Conservation (phyloP, 2,329 filamentous ascomycete genomes). For the Verticillium isaacii region DNA sequence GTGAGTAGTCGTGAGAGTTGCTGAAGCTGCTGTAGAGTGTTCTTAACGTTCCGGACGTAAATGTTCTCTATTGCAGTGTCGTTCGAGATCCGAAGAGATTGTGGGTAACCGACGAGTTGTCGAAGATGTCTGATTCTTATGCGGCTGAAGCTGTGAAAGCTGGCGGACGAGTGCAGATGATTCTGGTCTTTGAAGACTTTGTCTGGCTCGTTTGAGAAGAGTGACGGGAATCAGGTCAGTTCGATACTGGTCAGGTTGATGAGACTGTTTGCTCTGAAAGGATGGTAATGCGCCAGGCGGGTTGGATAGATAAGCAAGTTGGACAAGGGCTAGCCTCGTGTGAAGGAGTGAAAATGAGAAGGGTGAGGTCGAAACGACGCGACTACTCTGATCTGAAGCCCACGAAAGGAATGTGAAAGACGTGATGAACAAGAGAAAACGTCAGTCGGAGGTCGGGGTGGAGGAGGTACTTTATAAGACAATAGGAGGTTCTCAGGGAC, state of each 20-base stretch:
- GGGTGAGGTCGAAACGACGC: constrained; percentile 14
- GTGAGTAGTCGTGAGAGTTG: constrained; percentile 11
- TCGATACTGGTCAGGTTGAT: constrained; percentile 10
- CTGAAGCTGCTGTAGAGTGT: constrained; percentile 7
- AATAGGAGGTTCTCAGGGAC: constrained; percentile 2
- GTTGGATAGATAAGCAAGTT: constrained; percentile 18
- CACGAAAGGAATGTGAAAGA: constrained; percentile 14
- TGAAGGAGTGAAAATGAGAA: constrained; percentile 17
- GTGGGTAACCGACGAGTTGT: constrained; percentile 4
- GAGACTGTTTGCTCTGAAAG: constrained; percentile 8
- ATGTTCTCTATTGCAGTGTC: constrained; percentile 6
- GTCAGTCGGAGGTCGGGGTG: constrained; percentile 9
- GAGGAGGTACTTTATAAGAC: constrained; percentile 13
- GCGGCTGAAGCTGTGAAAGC: neutral
- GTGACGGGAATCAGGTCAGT: neutral
- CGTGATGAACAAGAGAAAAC: constrained; percentile 10
- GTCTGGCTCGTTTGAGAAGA: too few species aligned
- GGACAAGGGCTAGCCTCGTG: constrained; percentile 30
- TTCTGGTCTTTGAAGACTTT: neutral
- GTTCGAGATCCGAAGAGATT: constrained; percentile 9
- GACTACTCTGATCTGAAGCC: constrained; percentile 8
- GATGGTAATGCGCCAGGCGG: constrained; percentile 19
- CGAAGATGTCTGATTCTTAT: constrained; percentile 2
- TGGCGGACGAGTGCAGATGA: neutral
- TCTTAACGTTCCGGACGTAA: constrained; percentile 37